Conservation (phyloP, 208 protist genomes). For the Trypanosoma scelopori region DNA sequence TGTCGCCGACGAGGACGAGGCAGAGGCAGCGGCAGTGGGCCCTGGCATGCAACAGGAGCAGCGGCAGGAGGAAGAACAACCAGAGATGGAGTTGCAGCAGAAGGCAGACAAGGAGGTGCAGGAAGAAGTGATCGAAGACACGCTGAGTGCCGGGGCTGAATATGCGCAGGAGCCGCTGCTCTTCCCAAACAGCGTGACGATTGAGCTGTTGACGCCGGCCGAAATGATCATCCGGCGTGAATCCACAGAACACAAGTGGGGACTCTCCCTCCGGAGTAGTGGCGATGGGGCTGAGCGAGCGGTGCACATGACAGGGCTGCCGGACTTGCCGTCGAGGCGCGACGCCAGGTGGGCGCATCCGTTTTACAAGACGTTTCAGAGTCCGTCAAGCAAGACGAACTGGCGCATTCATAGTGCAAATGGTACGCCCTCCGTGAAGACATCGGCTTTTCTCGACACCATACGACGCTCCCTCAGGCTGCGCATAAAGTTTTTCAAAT, state of each 20-base stretch:
- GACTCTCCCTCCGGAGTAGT: constrained; percentile 37
- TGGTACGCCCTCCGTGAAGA: constrained; percentile 29
- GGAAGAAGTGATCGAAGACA: background rate
- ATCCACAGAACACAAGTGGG: constrained; percentile 45
- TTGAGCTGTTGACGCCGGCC: constrained; percentile 35
- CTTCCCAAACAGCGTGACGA: constrained; percentile 53
- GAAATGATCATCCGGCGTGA: constrained; percentile 61
- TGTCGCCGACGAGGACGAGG: constrained; percentile 12
- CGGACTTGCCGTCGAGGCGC: constrained; percentile 9
- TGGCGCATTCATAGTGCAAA: constrained; percentile 59
- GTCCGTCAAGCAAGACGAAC: constrained; percentile 21
- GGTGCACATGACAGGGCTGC: constrained; percentile 26
- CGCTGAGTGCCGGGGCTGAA: background rate
- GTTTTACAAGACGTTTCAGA: constrained; percentile 43
- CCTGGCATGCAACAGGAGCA: background rate
- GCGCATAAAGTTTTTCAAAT: constrained; percentile 30
- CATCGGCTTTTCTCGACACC: constrained; percentile 32
- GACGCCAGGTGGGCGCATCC: constrained; percentile 29
- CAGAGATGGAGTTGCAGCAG: too few relatives aligned
- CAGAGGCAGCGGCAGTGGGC: background rate
- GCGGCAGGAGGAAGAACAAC: background rate
- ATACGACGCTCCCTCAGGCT: constrained; percentile 33
- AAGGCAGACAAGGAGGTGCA: background rate
- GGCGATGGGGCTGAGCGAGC: constrained; percentile 11
- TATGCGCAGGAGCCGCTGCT: constrained; percentile 26